Percentiles rank a stretch among this genome's conserved stretches.
These are phyloP conservation scores for Lodderomyces metapsilosis DNA, from an alignment of 1,139 yeast species.

Conservation along the genomic window DNA sequence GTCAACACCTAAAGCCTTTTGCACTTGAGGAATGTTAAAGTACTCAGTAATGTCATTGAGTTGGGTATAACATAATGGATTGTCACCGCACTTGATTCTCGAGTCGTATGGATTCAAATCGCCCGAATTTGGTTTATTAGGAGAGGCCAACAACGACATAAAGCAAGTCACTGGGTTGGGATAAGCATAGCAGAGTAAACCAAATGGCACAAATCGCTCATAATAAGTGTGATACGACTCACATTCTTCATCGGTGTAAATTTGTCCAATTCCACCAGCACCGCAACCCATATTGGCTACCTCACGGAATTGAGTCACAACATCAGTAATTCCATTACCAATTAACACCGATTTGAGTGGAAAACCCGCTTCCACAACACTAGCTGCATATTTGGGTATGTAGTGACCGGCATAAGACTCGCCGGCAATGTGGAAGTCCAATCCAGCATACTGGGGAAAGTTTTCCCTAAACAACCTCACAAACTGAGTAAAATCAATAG, in stretches of 20 bases:
- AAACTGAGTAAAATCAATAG: constrained; percentile 75
- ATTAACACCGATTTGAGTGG: constrained; percentile 67
- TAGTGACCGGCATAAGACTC: constrained; percentile 90
- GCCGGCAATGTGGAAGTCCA: constrained; percentile 79
- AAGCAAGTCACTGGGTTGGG: constrained; percentile 84
- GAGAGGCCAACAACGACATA: constrained; percentile 68
- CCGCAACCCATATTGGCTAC: constrained; percentile 88
- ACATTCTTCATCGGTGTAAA: constrained; percentile 50
- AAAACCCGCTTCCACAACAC: constrained; percentile 37
- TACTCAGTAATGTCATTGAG: constrained; percentile 29
- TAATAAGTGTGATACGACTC: constrained; percentile 22
- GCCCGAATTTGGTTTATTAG: constrained; percentile 16
- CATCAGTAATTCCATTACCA: constrained; percentile 84
- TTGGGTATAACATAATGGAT: constrained; percentile 64
- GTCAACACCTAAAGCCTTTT: constrained; percentile 77
- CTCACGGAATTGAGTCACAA: constrained; percentile 63
- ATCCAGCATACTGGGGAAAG: constrained; percentile 57
- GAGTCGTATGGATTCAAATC: constrained; percentile 93
- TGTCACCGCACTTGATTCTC: constrained; percentile 73
- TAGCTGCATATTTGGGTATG: constrained; percentile 79
- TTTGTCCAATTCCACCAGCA: constrained; percentile 70
- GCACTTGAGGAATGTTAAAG: constrained; percentile 35
- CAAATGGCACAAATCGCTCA: constrained; percentile 80
- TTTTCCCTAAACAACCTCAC: constrained; percentile 73
- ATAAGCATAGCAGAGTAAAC: constrained; percentile 72